A percentile compares a stretch with the other conserved stretches of the same genome.
phyloP scores from a whole-genome alignment of 2,329 filamentous ascomycete genomes.

The Aspergillus brunneoviolaceus region DNA sequence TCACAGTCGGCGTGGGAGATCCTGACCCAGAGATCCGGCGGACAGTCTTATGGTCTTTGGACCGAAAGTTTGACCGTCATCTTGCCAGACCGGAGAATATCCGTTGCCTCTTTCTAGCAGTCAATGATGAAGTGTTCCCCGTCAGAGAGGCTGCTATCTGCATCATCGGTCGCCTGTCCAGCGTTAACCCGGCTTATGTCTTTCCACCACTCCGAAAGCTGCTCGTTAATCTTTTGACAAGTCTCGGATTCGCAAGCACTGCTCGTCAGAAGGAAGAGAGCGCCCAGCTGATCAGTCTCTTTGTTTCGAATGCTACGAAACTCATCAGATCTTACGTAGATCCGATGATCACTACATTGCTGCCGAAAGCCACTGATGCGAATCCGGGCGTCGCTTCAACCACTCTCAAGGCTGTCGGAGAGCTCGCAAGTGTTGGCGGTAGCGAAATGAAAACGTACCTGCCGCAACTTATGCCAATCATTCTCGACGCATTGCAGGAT shows the following conservation, averaged over 20 bases:
- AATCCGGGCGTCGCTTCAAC: slow-evolving; percentile 89
- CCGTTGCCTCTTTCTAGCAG: slow-evolving; percentile 86
- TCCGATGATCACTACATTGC: slow-evolving; percentile 89
- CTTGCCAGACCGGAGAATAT: slow-evolving; percentile 98
- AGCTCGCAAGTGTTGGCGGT: slow-evolving; percentile 89
- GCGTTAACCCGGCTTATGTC: slow-evolving; percentile 93
- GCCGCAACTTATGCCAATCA: slow-evolving; percentile 87
- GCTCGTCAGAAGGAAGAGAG: slow-evolving; percentile 95
- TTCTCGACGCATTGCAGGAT: slow-evolving; percentile 90
- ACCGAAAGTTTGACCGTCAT: slow-evolving; percentile 91
- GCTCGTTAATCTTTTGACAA: slow-evolving; percentile 91
- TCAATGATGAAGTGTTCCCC: slow-evolving; percentile 91
- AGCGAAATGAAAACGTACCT: slow-evolving; percentile 93
- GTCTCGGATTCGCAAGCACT: slow-evolving; percentile 94
- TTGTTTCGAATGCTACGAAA: slow-evolving; percentile 88
- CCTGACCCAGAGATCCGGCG: slow-evolving; percentile 82
- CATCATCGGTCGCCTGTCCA: slow-evolving; percentile 90
- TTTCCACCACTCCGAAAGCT: slow-evolving; percentile 94
- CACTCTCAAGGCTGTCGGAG: slow-evolving; percentile 91
- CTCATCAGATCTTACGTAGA: slow-evolving; percentile 96
- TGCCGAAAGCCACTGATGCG: slow-evolving; percentile 84
- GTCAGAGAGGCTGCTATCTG: slow-evolving; percentile 94
- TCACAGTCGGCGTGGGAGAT: slow-evolving; percentile 93
- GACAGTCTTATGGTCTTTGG: slow-evolving; percentile 84
- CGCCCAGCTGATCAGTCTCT: slow-evolving; percentile 84